These are phyloP conservation scores for Kwoniella shivajii DNA, from an alignment of 1,284 basidiomycete species.

Conservation along the genomic window DNA sequence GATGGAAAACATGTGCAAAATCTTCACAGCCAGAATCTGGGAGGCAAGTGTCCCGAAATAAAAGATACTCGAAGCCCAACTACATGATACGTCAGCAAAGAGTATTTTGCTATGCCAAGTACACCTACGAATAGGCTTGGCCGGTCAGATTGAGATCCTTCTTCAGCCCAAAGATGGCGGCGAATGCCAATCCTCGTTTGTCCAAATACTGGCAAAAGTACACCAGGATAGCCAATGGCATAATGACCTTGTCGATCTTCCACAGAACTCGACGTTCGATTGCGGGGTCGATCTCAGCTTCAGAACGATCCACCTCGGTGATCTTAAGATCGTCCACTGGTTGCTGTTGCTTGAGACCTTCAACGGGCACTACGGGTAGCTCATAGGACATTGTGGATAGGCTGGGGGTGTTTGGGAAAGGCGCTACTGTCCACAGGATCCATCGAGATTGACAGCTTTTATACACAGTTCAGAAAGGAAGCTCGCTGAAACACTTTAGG, in stretches of 20 bases:
- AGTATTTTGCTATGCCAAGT: not conserved
- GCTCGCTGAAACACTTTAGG: too few species aligned
- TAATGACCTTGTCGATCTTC: constrained; percentile 12
- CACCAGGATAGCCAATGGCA: constrained; percentile 8
- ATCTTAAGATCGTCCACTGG: constrained; percentile 2
- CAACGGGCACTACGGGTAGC: not conserved
- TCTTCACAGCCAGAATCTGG: constrained; percentile 9
- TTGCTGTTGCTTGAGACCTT: not conserved
- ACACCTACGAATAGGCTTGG: constrained; percentile 12
- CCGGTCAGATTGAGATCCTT: constrained; percentile 14
- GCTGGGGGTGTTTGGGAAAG: not conserved
- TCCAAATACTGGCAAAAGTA: constrained; percentile 25
- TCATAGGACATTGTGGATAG: not conserved
- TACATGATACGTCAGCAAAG: not conserved
- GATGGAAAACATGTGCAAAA: constrained; percentile 16
- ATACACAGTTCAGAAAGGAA: too few species aligned
- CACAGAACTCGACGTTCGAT: constrained; percentile 1
- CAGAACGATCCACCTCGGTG: not conserved
- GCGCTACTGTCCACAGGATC: too few species aligned
- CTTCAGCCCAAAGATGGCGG: constrained; percentile 25
- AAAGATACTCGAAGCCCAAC: constrained; percentile 18
- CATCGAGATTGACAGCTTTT: too few species aligned
- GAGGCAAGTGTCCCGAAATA: constrained; percentile 17
- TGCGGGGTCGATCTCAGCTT: not conserved
- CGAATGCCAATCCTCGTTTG: constrained; percentile 25